Conservation (phyloP, 129 eudicot genomes). For the Heracleum sosnowskyi region DNA sequence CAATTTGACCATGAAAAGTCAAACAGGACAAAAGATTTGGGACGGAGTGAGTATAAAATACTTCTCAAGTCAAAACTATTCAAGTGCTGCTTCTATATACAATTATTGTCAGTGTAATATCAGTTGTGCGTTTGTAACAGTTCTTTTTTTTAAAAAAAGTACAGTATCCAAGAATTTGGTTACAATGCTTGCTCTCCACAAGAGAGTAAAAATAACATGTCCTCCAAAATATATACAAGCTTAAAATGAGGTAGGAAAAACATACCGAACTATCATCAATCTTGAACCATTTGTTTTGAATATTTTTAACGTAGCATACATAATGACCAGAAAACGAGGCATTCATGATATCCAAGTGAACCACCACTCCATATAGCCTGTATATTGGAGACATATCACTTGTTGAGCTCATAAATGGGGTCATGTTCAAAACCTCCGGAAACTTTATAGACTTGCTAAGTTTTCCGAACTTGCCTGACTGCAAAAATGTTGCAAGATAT, state of each 20-base stretch:
- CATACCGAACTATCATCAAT: slow-evolving; percentile 75
- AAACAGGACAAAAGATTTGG: no score
- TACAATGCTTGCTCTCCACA: background rate
- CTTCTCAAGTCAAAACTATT: background rate
- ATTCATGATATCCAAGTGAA: slow-evolving; percentile 72
- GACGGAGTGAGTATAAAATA: no score
- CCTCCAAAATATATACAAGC: background rate
- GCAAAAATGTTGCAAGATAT: slow-evolving; percentile 17
- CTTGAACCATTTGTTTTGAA: slow-evolving; percentile 71
- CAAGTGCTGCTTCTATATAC: no score
- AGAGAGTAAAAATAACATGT: background rate
- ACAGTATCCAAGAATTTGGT: background rate
- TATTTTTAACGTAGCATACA: slow-evolving; percentile 65
- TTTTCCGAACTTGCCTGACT: slow-evolving; percentile 83
- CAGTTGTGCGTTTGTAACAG: background rate
- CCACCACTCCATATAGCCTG: slow-evolving; percentile 88
- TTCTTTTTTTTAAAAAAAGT: no score
- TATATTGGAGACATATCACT: slow-evolving; percentile 72
- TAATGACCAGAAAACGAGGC: slow-evolving; percentile 88
- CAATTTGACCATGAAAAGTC: no score
- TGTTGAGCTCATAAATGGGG: slow-evolving; percentile 69
- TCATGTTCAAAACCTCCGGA: slow-evolving; percentile 76
- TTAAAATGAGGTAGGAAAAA: background rate
- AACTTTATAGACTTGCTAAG: slow-evolving; percentile 63
- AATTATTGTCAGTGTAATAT: background rate